A percentile compares a stretch with the other conserved stretches of the same genome.
Evolutionary conservation across 768 basidiomycete species (phyloP).

Genomic region (Neoboletus magnificus): DNA sequence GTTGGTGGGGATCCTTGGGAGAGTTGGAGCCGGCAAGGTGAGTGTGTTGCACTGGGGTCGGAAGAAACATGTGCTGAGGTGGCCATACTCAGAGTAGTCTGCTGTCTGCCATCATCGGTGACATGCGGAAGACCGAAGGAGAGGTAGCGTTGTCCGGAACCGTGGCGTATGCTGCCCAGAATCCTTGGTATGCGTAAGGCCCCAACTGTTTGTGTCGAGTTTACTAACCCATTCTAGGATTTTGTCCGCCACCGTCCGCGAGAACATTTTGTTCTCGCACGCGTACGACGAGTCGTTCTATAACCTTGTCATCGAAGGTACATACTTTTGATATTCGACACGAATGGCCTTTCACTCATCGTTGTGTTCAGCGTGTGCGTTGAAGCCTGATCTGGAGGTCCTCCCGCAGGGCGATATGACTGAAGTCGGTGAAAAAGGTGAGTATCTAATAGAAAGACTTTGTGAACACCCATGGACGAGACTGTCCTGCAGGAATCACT

Average conservation of each 20-base stretch:
- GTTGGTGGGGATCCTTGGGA: slow-evolving; percentile 78
- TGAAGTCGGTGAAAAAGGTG: slow-evolving; percentile 83
- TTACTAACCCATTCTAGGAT: slow-evolving; percentile 47
- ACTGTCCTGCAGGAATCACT: slow-evolving; percentile 45
- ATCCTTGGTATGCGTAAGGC: slow-evolving; percentile 60
- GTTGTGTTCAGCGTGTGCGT: slow-evolving; percentile 65
- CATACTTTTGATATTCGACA: background rate
- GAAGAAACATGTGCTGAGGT: background rate
- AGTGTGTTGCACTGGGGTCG: background rate
- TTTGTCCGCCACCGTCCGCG: slow-evolving; percentile 78
- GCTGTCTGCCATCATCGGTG: slow-evolving; percentile 78
- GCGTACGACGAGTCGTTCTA: slow-evolving; percentile 85
- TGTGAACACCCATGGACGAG: background rate
- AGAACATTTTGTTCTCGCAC: slow-evolving; percentile 92
- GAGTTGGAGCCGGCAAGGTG: slow-evolving; percentile 90
- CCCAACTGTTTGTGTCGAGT: background rate
- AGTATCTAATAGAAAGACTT: background rate
- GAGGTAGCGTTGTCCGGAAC: slow-evolving; percentile 64
- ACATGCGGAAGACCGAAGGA: slow-evolving; percentile 78
- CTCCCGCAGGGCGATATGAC: slow-evolving; percentile 81
- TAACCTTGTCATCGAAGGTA: slow-evolving; percentile 76
- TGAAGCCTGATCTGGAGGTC: slow-evolving; percentile 74
- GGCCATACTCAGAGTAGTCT: slow-evolving; percentile 54
- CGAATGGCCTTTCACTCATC: background rate
- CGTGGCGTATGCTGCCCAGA: slow-evolving; percentile 83